phyloP scores from a whole-genome alignment of 805 yeast genomes.

The Yamadazyma akitaensis region DNA sequence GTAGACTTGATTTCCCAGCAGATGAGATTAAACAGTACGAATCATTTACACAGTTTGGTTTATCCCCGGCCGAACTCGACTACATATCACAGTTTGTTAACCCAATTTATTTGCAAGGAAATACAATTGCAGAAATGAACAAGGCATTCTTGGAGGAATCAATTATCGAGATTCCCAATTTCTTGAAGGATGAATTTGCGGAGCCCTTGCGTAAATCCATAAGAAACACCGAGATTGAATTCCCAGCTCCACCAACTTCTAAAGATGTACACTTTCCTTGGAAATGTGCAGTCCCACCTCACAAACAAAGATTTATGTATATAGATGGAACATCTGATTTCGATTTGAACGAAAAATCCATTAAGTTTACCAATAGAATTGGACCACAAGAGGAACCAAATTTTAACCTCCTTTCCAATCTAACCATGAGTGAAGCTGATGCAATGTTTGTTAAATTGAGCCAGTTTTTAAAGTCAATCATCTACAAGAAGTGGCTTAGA shows the following conservation, averaged over 20 bases:
- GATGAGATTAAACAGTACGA: constrained; percentile 34
- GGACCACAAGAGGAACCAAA: constrained; percentile 56
- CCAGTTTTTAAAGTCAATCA: constrained; percentile 52
- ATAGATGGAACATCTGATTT: constrained; percentile 58
- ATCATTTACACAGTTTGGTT: constrained; percentile 18
- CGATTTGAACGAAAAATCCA: constrained; percentile 31
- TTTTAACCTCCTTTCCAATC: constrained; percentile 35
- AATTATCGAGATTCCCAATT: constrained; percentile 59
- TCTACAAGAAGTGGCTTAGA: constrained; percentile 69
- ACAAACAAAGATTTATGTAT: constrained; percentile 82
- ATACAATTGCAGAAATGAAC: constrained; percentile 44
- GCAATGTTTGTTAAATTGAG: constrained; percentile 51
- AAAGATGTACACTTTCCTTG: constrained; percentile 67
- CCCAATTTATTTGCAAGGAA: constrained; percentile 39
- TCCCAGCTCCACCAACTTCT: constrained; percentile 53
- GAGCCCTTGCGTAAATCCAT: constrained; percentile 28
- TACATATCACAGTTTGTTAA: constrained; percentile 57
- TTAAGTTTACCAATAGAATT: constrained; percentile 26
- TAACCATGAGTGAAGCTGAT: constrained; percentile 23
- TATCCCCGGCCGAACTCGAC: constrained; percentile 35
- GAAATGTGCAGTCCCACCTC: constrained; percentile 92
- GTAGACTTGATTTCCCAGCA: constrained; percentile 40
- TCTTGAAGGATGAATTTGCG: constrained; percentile 53
- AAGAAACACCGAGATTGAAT: constrained; percentile 58
- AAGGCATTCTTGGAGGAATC: constrained; percentile 63